Evolutionary conservation across 495 filamentous ascomycete genomes (phyloP).

Genomic region (Penicillium canariense): DNA sequence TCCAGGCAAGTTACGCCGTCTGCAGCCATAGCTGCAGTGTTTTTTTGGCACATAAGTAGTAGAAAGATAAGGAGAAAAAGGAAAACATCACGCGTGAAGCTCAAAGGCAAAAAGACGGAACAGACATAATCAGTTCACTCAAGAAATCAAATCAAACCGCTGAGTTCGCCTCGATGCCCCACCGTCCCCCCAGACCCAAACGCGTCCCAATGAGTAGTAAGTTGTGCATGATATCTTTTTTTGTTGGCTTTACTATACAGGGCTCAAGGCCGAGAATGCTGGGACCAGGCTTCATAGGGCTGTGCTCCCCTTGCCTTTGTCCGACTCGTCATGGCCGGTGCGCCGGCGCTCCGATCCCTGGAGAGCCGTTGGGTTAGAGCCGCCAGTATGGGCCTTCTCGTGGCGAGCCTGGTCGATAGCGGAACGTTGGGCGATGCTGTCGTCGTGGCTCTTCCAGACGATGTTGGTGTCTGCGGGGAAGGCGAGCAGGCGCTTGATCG

Average conservation of each 20-base stretch:
- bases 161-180: conserved; percentile 47
- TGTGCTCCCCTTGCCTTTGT: conserved; percentile 44
- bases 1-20: conserved; percentile 9
- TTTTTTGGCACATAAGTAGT: conserved; percentile 8
- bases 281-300: conserved; percentile 28
- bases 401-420: conserved; percentile 80
- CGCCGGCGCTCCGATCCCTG: conserved; percentile 46
- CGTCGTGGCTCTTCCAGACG: conserved; percentile 88
- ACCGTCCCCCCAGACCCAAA: conserved; percentile 37
- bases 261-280: conserved; percentile 33
- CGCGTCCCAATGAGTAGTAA: conserved; percentile 41
- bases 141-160: conserved; percentile 41
- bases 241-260: conserved; percentile 47
- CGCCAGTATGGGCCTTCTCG: conserved; percentile 56
- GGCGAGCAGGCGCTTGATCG: conserved; percentile 80
- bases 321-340: conserved; percentile 47
- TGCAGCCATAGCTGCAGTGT: conserved; percentile 14
- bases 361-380: conserved; percentile 30
- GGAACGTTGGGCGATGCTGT: conserved; percentile 75
- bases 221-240: conserved; percentile 32
- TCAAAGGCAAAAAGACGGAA: conserved; percentile 17
- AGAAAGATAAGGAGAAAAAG: conserved; percentile 12
- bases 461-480: conserved; percentile 88
- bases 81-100: conserved; percentile 28
- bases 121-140: conserved; percentile 25